phyloP scores from a whole-genome alignment of 139 green algal genomes.

The Haematococcus sp. region DNA sequence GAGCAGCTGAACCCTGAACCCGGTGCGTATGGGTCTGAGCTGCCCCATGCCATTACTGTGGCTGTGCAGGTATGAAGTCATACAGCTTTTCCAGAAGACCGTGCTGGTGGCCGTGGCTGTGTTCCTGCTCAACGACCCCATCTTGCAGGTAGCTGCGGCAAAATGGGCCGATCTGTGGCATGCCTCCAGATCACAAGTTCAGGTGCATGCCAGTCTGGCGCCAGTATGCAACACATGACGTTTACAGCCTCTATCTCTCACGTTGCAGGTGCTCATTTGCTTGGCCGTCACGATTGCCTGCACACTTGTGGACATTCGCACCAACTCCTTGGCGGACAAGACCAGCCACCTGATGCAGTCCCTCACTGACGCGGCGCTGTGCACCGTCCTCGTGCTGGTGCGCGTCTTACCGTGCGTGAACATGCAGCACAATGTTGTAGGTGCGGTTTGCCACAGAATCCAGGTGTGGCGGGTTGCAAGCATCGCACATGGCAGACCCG shows the following conservation, averaged over 20 bases:
- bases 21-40: no score
- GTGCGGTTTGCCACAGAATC: no score
- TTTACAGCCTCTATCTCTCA: no score
- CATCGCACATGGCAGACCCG: not conserved
- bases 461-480: not conserved
- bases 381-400: not conserved
- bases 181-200: not conserved
- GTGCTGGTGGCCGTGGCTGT: not conserved
- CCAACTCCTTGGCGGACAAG: not conserved
- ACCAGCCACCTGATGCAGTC: not conserved
- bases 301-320: not conserved
- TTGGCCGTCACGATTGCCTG: not conserved
- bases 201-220: not conserved
- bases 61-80: not conserved
- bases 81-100: constrained; percentile 1
- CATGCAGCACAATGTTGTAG: not conserved
- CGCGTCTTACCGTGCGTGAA: not conserved
- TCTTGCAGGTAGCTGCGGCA: not conserved
- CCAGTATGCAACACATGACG: no score
- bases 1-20: no score
- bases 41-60: no score
- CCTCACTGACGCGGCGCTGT: not conserved
- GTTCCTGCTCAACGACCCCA: not conserved
- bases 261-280: not conserved
- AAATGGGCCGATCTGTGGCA: not conserved